Base-by-base conservation (phyloP, 495 filamentous ascomycete genomes). In the Aspergillus heteromorphus region DNA sequence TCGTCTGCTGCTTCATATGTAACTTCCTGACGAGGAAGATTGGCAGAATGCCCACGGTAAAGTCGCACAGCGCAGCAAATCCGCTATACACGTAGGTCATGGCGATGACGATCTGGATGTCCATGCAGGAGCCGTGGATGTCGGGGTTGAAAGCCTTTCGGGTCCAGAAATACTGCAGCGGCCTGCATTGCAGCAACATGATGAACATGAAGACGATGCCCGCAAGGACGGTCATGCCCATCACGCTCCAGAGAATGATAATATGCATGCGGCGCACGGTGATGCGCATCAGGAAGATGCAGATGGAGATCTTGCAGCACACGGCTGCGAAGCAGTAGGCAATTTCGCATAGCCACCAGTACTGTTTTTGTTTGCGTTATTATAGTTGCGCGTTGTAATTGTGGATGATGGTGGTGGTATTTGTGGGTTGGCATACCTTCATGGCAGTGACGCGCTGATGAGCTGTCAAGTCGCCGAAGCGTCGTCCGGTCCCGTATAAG, bases 241-340 rank as follows among this genome's bases (percentile, higher is more conserved):
- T 73, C 36, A 77, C 70, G 20, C 40, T 57, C 29, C 71, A 73
- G 0, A 78, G 65, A 13, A 59, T 60, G 63, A 66, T 73, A 27
- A 65, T 70, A 41, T 76, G 74, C 29, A 57, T 6, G 2, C 53
- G 52, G 16, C 53, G 57, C 40, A 74, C 62, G 5, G 73, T 75
- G 53, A 79, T 75, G 45, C 76, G 71, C 65, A 79, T 53, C 2
- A 78, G 54, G 67, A 78, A 77, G 41, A 76, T 65, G 56, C 71
- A 72, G 36, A 77, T 60, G 34, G 75, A 77, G 29, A 76, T 61
- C 49, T 75, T 75, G 58, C 70, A 73, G 13, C 56, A 55, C 48
- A 74, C 65, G 6, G 70, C 72, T 7, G 74, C 62, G 43, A 78
- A 67, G 42, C 73, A 72, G 55, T 73, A 75, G 31, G 71, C 66